Evolutionary conservation across 2,329 filamentous ascomycete genomes (phyloP).

Genomic region (Colletotrichum sublineola): DNA sequence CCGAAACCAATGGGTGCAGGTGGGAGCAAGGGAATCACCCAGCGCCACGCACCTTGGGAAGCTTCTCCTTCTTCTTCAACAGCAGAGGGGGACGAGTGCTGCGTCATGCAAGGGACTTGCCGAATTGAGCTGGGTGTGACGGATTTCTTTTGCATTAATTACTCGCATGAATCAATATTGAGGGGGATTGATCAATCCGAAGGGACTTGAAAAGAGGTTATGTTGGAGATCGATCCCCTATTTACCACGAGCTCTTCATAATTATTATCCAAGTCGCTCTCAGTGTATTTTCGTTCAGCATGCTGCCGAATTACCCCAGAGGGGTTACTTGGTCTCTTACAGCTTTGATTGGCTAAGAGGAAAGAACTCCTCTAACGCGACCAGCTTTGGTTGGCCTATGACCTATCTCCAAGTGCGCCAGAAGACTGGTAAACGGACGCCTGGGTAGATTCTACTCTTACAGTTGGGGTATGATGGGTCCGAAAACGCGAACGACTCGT

Average conservation of each 20-base stretch:
- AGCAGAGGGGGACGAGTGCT: not conserved
- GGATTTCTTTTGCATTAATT: not conserved
- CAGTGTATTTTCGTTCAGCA: not conserved
- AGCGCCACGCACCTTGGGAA: conserved; percentile 3
- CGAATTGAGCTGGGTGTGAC: not conserved
- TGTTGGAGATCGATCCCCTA: not conserved
- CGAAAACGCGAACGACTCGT: conserved; percentile 19
- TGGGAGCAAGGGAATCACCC: not conserved
- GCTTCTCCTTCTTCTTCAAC: conserved; percentile 11
- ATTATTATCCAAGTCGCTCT: not conserved
- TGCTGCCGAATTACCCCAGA: not conserved
- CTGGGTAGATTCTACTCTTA: not conserved
- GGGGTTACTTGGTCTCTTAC: not conserved
- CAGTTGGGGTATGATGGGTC: conserved; percentile 10
- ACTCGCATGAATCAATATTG: not conserved
- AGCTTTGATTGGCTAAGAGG: not conserved
- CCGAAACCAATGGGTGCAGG: conserved; percentile 18
- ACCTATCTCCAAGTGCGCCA: not conserved
- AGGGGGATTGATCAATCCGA: not conserved
- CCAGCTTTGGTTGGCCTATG: not conserved
- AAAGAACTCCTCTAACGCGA: not conserved
- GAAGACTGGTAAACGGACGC: conserved; percentile 10
- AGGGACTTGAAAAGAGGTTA: not conserved
- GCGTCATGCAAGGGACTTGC: conserved; percentile 10
- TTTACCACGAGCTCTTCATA: too few species aligned